Evolutionary conservation across 768 basidiomycete species (phyloP).

Genomic region (Collybia sp.): DNA sequence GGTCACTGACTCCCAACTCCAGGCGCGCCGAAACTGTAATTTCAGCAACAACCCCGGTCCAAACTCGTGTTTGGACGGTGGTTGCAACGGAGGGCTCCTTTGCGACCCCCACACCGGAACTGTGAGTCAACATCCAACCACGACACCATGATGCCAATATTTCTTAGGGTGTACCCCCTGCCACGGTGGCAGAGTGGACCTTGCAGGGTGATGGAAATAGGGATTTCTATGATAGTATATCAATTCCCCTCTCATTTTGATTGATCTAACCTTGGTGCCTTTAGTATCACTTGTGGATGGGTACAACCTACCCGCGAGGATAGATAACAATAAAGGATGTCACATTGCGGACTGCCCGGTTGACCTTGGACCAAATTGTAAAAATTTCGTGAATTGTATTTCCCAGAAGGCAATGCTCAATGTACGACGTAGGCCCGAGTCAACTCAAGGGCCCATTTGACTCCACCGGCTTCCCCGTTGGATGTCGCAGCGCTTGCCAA

Average conservation of each 20-base stretch:
- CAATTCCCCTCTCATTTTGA: background rate
- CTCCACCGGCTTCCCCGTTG: conserved; percentile 47
- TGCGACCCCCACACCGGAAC: conserved; percentile 52
- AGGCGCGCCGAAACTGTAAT: conserved; percentile 64
- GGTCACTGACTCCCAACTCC: conserved; percentile 5
- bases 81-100: conserved; percentile 64
- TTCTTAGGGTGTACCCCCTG: conserved; percentile 58
- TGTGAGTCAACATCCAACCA: conserved; percentile 16
- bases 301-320: conserved; percentile 50
- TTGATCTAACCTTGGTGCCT: background rate
- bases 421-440: conserved; percentile 34
- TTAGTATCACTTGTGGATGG: conserved; percentile 57
- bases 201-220: conserved; percentile 32
- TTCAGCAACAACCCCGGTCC: conserved; percentile 50
- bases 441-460: conserved; percentile 50
- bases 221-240: conserved; percentile 60
- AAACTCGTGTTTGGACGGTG: conserved; percentile 59
- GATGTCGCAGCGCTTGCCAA: conserved; percentile 57
- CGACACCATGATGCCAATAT: background rate
- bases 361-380: conserved; percentile 58
- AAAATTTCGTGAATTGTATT: conserved; percentile 9
- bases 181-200: conserved; percentile 67
- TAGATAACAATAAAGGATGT: conserved; percentile 53
- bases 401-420: conserved; percentile 3
- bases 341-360: conserved; percentile 52